These are phyloP conservation scores for Cocos nucifera DNA, from an alignment of 176 grass and related monocot species.

Conservation along the genomic window DNA sequence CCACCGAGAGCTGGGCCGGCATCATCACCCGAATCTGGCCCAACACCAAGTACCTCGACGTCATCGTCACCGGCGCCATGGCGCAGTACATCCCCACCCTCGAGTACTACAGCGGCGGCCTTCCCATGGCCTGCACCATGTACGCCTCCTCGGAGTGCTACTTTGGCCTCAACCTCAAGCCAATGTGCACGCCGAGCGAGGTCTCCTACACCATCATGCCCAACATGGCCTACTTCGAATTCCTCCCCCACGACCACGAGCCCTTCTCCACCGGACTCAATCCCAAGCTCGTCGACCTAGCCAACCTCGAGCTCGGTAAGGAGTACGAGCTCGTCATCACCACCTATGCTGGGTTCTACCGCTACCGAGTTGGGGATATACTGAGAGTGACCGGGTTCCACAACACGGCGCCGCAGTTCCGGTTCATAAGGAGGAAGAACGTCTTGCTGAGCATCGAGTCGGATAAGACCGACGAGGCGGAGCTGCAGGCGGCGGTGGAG, in stretches of 20 bases:
- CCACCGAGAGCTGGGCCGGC: background rate
- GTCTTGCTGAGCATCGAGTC: too few relatives aligned
- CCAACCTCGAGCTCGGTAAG: background rate
- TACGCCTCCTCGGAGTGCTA: slow-evolving; percentile 12
- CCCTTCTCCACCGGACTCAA: too few relatives aligned
- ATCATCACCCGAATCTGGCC: slow-evolving; percentile 14
- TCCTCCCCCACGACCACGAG: slow-evolving; percentile 21
- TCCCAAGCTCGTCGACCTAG: slow-evolving; percentile 3
- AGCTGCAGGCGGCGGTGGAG: too few relatives aligned
- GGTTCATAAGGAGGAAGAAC: too few relatives aligned
- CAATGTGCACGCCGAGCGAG: slow-evolving; percentile 3
- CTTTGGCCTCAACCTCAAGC: slow-evolving; percentile 7
- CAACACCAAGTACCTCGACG: slow-evolving; percentile 16
- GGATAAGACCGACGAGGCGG: too few relatives aligned
- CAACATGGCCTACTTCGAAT: slow-evolving; percentile 99
- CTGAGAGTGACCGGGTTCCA: too few relatives aligned
- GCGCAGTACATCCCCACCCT: slow-evolving; percentile 17
- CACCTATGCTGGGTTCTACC: too few relatives aligned
- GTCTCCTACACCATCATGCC: slow-evolving; percentile 97
- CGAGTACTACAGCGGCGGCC: slow-evolving; percentile 15
- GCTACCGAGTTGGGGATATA: too few relatives aligned
- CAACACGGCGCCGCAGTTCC: too few relatives aligned
- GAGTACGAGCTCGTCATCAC: too few relatives aligned
- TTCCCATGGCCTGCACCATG: slow-evolving; percentile 8
- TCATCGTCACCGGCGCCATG: slow-evolving; percentile 17